A percentile compares a stretch with the other conserved stretches of the same genome.
Evolutionary conservation across 2,329 filamentous ascomycete genomes (phyloP).

Genomic region (Venturiaceae sp.): DNA sequence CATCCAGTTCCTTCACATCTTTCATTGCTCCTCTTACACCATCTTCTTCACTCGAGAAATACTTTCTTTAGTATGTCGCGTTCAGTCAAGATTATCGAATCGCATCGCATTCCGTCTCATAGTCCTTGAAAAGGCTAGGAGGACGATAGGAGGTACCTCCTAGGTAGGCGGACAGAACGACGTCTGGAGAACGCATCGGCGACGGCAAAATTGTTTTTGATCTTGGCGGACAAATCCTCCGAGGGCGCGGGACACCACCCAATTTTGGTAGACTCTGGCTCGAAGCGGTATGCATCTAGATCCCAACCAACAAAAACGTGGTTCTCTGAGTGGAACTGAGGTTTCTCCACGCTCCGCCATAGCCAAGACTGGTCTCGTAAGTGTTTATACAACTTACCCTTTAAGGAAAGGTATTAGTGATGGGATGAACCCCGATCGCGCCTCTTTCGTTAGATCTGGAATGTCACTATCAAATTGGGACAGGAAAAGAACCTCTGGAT

Average conservation of each 20-base stretch:
- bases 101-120: not conserved
- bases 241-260: not conserved
- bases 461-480: not conserved
- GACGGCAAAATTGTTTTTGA: too few relatives aligned
- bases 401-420: not conserved
- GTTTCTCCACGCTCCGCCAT: not conserved
- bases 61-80: not conserved
- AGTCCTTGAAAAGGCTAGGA: too few relatives aligned
- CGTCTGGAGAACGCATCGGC: too few relatives aligned
- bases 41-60: too few relatives aligned
- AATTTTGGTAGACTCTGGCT: not conserved
- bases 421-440: not conserved
- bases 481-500: not conserved
- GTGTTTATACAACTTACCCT: not conserved
- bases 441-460: not conserved
- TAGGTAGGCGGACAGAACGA: too few relatives aligned
- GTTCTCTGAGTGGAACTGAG: not conserved
- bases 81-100: not conserved
- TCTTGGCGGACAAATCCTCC: not conserved
- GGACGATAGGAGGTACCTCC: too few relatives aligned
- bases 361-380: not conserved
- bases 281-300: not conserved
- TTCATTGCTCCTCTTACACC: not conserved
- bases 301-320: not conserved
- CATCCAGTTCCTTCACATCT: not conserved